phyloP scores from a whole-genome alignment of 306 rosid species.

The Trifolium repens region DNA sequence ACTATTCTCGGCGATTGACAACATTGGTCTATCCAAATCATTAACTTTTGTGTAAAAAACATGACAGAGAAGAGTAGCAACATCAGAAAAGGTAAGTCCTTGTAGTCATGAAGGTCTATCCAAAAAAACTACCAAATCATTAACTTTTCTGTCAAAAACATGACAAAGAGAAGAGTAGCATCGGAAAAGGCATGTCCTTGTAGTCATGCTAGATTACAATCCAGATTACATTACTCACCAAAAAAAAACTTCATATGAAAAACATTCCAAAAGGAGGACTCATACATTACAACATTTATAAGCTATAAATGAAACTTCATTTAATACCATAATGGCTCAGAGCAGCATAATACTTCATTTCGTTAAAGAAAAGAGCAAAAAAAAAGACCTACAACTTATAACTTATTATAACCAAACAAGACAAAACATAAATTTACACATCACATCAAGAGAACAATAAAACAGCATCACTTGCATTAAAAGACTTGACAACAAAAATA shows the following conservation, averaged over 20 bases:
- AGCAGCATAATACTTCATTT: slow-evolving; percentile 13
- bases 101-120: neutral
- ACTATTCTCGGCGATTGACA: neutral
- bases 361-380: neutral
- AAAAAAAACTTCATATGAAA: neutral
- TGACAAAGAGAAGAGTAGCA: neutral
- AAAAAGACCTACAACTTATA: neutral
- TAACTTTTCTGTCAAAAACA: slow-evolving; percentile 8
- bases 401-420: slow-evolving; percentile 3
- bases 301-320: slow-evolving; percentile 22
- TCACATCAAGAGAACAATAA: slow-evolving; percentile 23
- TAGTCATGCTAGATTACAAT: neutral
- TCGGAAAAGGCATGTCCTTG: slow-evolving; percentile 2
- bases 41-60: slow-evolving; percentile 10
- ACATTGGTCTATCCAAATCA: neutral
- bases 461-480: slow-evolving; percentile 23
- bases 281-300: slow-evolving; percentile 8
- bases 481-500: slow-evolving; percentile 25
- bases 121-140: neutral
- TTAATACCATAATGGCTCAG: slow-evolving; percentile 2
- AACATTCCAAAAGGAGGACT: neutral
- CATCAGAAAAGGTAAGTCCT: neutral
- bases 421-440: slow-evolving; percentile 23
- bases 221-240: neutral
- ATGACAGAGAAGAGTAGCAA: neutral